Conservation (phyloP, 1,284 basidiomycete genomes). For the Microbotryomycetes sp. region DNA sequence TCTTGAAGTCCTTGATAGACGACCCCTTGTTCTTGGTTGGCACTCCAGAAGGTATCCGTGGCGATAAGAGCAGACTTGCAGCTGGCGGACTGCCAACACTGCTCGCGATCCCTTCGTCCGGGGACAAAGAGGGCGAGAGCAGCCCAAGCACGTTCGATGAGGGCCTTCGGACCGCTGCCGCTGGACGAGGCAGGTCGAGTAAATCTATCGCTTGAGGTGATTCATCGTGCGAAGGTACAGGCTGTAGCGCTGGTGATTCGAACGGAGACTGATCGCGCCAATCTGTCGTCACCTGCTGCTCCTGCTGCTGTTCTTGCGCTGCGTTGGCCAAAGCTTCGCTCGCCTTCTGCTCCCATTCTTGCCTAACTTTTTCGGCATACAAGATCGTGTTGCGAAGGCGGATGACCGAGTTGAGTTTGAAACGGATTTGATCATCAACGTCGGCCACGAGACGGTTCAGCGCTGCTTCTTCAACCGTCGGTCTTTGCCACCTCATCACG, state of each 20-base stretch:
- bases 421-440: conserved; percentile 76
- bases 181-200: conserved; percentile 36
- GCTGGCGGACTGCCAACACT: conserved; percentile 18
- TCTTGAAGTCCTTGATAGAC: conserved; percentile 97
- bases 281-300: conserved; percentile 34
- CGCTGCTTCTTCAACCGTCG: conserved; percentile 75
- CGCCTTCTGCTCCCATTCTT: conserved; percentile 92
- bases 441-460: conserved; percentile 74
- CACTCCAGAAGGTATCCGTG: conserved; percentile 69
- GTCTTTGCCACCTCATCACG: conserved; percentile 75
- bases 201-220: conserved; percentile 13
- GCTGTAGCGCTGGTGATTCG: conserved; percentile 42
- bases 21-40: conserved; percentile 73
- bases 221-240: conserved; percentile 10
- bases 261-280: conserved; percentile 42
- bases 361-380: conserved; percentile 93
- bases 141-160: conserved; percentile 33
- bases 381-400: conserved; percentile 96
- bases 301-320: conserved; percentile 49
- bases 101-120: conserved; percentile 4
- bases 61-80: conserved; percentile 63
- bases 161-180: conserved; percentile 17
- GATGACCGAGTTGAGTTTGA: conserved; percentile 91
- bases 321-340: conserved; percentile 53
- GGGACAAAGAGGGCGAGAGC: conserved; percentile 12